These are phyloP conservation scores for Amphicarpaea edgeworthii DNA, from an alignment of 306 rosid species.

Conservation along the genomic window DNA sequence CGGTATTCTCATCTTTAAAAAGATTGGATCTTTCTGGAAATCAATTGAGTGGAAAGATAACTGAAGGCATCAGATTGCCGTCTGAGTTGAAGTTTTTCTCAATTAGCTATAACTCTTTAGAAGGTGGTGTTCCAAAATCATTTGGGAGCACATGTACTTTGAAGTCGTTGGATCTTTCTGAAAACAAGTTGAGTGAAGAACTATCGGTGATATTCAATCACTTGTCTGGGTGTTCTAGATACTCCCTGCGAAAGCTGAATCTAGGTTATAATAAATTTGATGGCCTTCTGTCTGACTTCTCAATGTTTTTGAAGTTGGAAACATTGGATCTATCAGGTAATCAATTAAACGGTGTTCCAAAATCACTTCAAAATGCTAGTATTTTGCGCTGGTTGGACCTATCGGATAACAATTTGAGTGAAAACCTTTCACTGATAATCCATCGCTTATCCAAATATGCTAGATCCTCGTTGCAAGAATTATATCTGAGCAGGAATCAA, in stretches of 20 bases:
- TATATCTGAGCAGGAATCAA: neutral
- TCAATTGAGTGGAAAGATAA: conserved; percentile 4
- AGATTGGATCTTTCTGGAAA: fast-evolving
- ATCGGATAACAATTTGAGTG: neutral
- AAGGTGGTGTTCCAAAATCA: neutral
- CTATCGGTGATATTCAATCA: too few species aligned
- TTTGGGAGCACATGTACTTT: too few species aligned
- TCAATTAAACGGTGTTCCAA: neutral
- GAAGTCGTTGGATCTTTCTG: too few species aligned
- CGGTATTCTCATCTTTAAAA: conserved; percentile 16
- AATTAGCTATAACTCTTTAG: neutral
- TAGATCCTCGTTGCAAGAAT: conserved; percentile 3
- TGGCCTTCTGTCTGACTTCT: too few species aligned
- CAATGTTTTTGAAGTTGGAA: too few species aligned
- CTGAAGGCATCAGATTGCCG: neutral
- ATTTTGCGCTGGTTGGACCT: neutral
- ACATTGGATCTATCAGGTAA: too few species aligned
- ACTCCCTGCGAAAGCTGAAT: too few species aligned
- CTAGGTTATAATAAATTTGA: too few species aligned
- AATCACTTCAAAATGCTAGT: neutral
- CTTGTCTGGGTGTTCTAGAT: too few species aligned
- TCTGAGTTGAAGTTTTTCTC: neutral
- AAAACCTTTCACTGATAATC: neutral
- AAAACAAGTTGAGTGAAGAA: too few species aligned
- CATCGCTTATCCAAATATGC: conserved; percentile 16